Base-by-base conservation (phyloP, 495 filamentous ascomycete genomes). In the Recurvomyces mirabilis region DNA sequence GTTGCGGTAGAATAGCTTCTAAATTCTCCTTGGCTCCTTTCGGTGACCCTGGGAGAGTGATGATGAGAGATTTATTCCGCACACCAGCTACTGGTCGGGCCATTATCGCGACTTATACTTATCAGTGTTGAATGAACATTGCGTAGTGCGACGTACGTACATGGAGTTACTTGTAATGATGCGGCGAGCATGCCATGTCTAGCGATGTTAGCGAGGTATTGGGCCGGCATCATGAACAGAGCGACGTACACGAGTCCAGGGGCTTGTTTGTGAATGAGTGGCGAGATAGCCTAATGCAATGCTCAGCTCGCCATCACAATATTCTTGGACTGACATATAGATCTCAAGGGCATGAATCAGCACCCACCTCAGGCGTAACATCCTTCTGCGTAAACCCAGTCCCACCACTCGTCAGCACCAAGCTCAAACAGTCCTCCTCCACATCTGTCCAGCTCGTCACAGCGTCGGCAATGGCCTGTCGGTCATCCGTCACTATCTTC, bases 21-120 rank as follows among this genome's bases (percentile, higher is more conserved):
- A 99, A 74, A 57, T 96, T 99, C 65, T 99, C 91, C 55, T 75
- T 81, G 2, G 91, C 91, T n/a, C 87, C 91, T 67, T 94, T 95
- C 1, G 93, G 93, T 2, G 91, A 95, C 19, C 91, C 91, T 0
- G 91, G 91, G 29, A 99, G 69, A 0, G 91, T 96, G 36, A 95
- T 65, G 33, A 99, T 86, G 38, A 99, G 63, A 5, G 87, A 79
- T 49, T 78, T 79, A 49, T 87, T 78, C 23, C 91, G 73, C 10
- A 93, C 80, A 9, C 91, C 91, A 37, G 93, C 93, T 39, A 94
- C 84, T 12, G 91, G 88, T 43, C 91, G 75, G 43, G 91, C 82
- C 91, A 96, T 96, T 67, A 94, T 78, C n/a, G 89, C 93, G 65
- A 96, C 86, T 94, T 20, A 1, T 49, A 5, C 31, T 17, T 13